phyloP scores from a whole-genome alignment of 805 yeast genomes.

The Lipomyces yamanashiensis region DNA sequence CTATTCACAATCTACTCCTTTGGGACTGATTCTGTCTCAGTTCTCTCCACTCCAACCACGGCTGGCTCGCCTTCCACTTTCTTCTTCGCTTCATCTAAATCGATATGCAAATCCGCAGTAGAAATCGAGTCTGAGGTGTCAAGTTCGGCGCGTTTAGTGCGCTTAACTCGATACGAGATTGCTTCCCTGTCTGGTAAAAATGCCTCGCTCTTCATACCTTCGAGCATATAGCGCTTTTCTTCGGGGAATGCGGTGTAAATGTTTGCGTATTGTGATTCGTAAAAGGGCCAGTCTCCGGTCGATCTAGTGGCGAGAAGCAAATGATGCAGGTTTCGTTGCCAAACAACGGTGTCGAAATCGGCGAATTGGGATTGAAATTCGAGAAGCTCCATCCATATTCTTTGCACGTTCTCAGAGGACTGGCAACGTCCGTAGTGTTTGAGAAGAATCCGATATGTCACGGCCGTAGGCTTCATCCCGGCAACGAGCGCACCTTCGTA shows the following conservation, averaged over 20 bases:
- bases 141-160: neutral
- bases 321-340: slow-evolving; percentile 19
- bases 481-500: slow-evolving; percentile 19
- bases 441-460: slow-evolving; percentile 23
- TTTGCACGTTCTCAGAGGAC: slow-evolving; percentile 6
- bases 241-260: slow-evolving; percentile 1
- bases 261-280: slow-evolving; percentile 3
- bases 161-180: neutral
- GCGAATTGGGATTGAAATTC: slow-evolving; percentile 6
- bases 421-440: slow-evolving; percentile 1
- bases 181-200: neutral
- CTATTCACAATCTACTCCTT: too few relatives aligned
- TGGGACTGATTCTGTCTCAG: too few relatives aligned
- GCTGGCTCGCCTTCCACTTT: too few relatives aligned
- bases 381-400: slow-evolving; percentile 13
- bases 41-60: too few relatives aligned
- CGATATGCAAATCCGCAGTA: too few relatives aligned
- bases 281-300: slow-evolving; percentile 24
- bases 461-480: slow-evolving; percentile 16
- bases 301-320: slow-evolving; percentile 13
- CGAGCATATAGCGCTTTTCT: neutral
- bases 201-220: neutral
- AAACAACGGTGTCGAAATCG: slow-evolving; percentile 3
- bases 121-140: too few relatives aligned
- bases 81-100: too few relatives aligned